Base-by-base conservation (phyloP, 1,284 basidiomycete genomes). In the Cystobasidium slooffiae region DNA sequence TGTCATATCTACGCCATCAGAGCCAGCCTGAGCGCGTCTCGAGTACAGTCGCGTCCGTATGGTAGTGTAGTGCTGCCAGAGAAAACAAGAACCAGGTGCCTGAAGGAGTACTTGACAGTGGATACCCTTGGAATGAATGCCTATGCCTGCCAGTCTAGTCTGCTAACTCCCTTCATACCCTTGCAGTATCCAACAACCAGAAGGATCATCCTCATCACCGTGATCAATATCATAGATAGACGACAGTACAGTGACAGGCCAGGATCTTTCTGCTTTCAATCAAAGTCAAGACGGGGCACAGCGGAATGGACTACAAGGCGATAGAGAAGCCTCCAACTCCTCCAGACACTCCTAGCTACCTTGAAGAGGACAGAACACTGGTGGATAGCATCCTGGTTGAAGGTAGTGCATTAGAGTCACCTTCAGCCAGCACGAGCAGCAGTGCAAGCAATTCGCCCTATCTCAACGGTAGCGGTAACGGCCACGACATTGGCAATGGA, bases 241-340 rank as follows among this genome's bases (percentile, higher is more conserved):
- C 31, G 31, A 31, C 31, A 31, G 31, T 31, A 31, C 31, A 31
- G 31, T 31, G 31, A 31, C 31, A 31, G 31, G 31, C 31, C 52
- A 14, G 53, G 44, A 22, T 56, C 39, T 16, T 39, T 70, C 58
- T 31, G 47, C 41, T 58, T 61, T 31, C n/a, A 16, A 22, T 39
- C 20, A 39, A 70, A 47, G 22, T 39, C 53, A 31, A n/a, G n/a
- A 14, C 20, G 12, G 12, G 14, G 31, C 31, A 37, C 22, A 12
- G 44, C n/a, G 47, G 43, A 44, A 63, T 63, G 61, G 61, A 63
- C 31, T 67, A 41, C 49, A 52, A 67, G 64, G 52, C 24, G 47
- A 39, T 67, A 52, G 64, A 53, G 64, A 39, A 55, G 64, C 64
- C 64, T 47, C 64, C 64, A 8, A 67, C 64, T 47, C 64, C 64